Evolutionary conservation across 164 flowering plant genomes (phyloP).

Genomic region (Paratinospora sagittata): DNA sequence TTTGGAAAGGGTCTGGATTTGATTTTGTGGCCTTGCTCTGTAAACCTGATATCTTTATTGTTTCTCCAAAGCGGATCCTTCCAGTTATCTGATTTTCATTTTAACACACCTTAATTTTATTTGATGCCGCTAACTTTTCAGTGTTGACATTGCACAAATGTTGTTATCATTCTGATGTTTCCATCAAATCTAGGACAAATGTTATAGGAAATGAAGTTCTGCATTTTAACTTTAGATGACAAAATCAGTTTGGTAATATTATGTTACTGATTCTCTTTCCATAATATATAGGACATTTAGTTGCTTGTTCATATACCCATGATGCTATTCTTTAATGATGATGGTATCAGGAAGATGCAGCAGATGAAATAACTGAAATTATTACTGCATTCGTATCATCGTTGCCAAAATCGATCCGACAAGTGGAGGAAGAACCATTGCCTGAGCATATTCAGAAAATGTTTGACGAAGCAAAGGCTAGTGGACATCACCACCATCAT

Average conservation of each 20-base stretch:
- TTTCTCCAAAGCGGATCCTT: too few species aligned
- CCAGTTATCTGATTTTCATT: too few species aligned
- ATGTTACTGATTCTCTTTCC: too few species aligned
- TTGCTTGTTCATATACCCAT: not conserved
- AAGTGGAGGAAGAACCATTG: slow-evolving; percentile 49
- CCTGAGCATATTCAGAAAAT: slow-evolving; percentile 61
- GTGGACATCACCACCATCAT: slow-evolving; percentile 29
- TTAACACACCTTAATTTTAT: too few species aligned
- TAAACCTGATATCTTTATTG: too few species aligned
- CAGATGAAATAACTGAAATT: slow-evolving; percentile 56
- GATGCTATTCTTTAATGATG: not conserved
- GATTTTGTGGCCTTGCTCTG: too few species aligned
- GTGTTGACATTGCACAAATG: not conserved
- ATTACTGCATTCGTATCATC: slow-evolving; percentile 56
- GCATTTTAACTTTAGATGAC: too few species aligned
- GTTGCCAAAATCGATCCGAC: slow-evolving; percentile 50
- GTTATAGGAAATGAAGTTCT: not conserved
- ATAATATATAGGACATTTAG: not conserved
- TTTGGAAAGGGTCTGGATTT: not conserved
- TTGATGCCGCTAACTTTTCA: not conserved
- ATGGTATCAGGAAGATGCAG: slow-evolving; percentile 51
- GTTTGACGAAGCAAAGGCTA: slow-evolving; percentile 44
- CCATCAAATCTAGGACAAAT: too few species aligned
- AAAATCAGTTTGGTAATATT: too few species aligned
- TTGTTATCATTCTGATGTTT: too few species aligned